phyloP scores from a whole-genome alignment of 768 basidiomycete species.

The Tricholoma matsutake region DNA sequence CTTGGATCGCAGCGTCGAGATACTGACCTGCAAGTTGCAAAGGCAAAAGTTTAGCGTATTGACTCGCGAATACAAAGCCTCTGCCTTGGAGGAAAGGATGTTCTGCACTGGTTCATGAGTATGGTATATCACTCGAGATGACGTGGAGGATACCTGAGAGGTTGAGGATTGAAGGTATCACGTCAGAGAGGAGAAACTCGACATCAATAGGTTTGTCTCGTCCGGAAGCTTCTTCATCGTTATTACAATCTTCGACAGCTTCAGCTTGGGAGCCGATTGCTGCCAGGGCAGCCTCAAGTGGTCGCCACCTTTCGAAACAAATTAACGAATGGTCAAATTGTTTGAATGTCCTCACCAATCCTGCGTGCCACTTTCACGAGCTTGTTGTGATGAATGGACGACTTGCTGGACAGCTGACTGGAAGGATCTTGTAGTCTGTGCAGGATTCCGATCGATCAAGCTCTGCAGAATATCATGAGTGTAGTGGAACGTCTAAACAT shows the following conservation, averaged over 20 bases:
- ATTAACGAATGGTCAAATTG: slow-evolving; percentile 5
- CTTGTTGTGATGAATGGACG: slow-evolving; percentile 54
- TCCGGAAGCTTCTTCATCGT: slow-evolving; percentile 69
- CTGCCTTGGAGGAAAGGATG: slow-evolving; percentile 93
- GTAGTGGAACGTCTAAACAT: slow-evolving; percentile 1
- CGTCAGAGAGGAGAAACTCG: slow-evolving; percentile 66
- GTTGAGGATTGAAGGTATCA: slow-evolving; percentile 74
- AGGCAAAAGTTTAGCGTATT: slow-evolving; percentile 76
- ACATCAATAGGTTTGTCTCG: slow-evolving; percentile 72
- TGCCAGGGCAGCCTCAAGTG: slow-evolving; percentile 82
- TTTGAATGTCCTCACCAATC: slow-evolving; percentile 53
- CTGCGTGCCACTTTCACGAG: slow-evolving; percentile 48
- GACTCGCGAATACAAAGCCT: slow-evolving; percentile 91
- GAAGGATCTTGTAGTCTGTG: slow-evolving; percentile 49
- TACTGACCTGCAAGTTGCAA: slow-evolving; percentile 77
- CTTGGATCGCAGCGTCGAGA: slow-evolving; percentile 81
- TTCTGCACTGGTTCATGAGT: slow-evolving; percentile 41
- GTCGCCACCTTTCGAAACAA: slow-evolving; percentile 72
- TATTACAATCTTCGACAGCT: slow-evolving; percentile 68
- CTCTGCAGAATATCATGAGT: slow-evolving; percentile 33
- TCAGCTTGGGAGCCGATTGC: slow-evolving; percentile 80
- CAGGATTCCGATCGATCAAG: slow-evolving; percentile 54
- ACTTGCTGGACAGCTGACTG: slow-evolving; percentile 51
- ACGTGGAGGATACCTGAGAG: slow-evolving; percentile 56
- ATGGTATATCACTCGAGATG: background rate